Conservation (phyloP, 2,329 filamentous ascomycete genomes). For the Botryosphaeria dothidea region DNA sequence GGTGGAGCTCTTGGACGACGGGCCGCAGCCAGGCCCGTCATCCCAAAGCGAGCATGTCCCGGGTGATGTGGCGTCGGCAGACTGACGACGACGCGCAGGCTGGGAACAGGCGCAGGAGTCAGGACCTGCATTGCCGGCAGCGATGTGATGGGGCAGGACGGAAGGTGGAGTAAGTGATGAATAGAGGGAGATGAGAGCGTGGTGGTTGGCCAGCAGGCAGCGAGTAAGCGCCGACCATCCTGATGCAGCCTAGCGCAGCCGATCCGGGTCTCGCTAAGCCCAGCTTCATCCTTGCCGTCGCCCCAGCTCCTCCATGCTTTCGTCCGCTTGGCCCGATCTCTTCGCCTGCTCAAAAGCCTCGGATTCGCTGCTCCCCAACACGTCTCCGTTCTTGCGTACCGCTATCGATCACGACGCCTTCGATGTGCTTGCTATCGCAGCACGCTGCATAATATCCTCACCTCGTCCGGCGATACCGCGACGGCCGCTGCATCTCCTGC, state of each 20-base stretch:
- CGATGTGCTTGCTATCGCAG: background rate
- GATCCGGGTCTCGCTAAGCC: background rate
- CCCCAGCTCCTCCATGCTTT: background rate
- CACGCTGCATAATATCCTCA: background rate
- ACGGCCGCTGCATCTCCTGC: background rate
- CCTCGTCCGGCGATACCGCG: background rate
- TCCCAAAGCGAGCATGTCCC: background rate
- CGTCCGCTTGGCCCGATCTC: conserved; percentile 4
- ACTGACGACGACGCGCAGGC: conserved; percentile 10
- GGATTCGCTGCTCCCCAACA: background rate
- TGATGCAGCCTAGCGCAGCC: background rate
- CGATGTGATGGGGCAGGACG: conserved; percentile 12
- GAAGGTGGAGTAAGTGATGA: conserved; percentile 14
- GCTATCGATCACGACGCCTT: background rate
- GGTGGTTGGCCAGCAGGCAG: conserved; percentile 3
- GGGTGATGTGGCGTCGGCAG: conserved; percentile 10
- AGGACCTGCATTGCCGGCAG: conserved; percentile 15
- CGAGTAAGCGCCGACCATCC: conserved; percentile 13
- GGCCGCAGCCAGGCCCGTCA: background rate
- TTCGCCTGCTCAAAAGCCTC: background rate
- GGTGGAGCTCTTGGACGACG: background rate
- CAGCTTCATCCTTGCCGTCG: background rate
- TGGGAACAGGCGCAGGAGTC: background rate
- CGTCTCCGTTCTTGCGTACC: background rate
- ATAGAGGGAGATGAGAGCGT: background rate